These are phyloP conservation scores for Candida sanyaensis DNA, from an alignment of 1,139 yeast genomes.

Conservation along the genomic window DNA sequence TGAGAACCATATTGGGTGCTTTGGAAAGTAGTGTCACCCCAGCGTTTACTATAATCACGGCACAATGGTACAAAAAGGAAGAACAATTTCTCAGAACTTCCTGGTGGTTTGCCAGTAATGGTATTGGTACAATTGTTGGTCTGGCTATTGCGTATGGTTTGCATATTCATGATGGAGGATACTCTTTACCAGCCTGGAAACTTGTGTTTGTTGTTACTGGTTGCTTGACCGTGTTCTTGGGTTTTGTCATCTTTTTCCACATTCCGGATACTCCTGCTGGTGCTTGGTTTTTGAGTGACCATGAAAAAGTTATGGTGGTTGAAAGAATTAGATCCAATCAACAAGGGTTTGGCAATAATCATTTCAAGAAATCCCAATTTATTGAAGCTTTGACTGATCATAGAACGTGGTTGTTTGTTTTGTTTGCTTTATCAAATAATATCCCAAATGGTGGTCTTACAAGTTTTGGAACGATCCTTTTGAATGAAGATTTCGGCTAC, in stretches of 20 bases:
- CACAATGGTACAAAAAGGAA: conserved; percentile 27
- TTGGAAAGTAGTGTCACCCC: conserved; percentile 59
- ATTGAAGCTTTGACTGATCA: conserved; percentile 52
- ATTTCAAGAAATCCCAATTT: conserved; percentile 56
- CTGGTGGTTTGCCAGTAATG: conserved; percentile 35
- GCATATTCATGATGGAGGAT: conserved; percentile 16
- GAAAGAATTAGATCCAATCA: conserved; percentile 39
- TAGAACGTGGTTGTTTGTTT: conserved; percentile 44
- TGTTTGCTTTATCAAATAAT: conserved; percentile 26
- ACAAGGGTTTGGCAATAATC: conserved; percentile 59
- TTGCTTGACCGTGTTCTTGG: conserved; percentile 26
- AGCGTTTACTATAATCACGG: conserved; percentile 54
- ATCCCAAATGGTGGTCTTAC: conserved; percentile 43
- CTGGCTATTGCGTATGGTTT: conserved; percentile 26
- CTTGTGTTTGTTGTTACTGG: conserved; percentile 35
- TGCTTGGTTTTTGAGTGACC: conserved; percentile 42
- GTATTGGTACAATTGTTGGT: conserved; percentile 30
- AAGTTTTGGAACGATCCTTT: conserved; percentile 46
- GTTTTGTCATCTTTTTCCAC: conserved; percentile 23
- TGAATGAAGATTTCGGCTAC: conserved; percentile 45
- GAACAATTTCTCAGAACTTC: conserved; percentile 26
- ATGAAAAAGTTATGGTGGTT: conserved; percentile 45
- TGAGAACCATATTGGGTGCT: conserved; percentile 46
- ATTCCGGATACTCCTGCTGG: conserved; percentile 31
- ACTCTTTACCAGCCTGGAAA: conserved; percentile 31